phyloP scores from a whole-genome alignment of 1,284 basidiomycete genomes.

The Stygiomarasmius scandens region DNA sequence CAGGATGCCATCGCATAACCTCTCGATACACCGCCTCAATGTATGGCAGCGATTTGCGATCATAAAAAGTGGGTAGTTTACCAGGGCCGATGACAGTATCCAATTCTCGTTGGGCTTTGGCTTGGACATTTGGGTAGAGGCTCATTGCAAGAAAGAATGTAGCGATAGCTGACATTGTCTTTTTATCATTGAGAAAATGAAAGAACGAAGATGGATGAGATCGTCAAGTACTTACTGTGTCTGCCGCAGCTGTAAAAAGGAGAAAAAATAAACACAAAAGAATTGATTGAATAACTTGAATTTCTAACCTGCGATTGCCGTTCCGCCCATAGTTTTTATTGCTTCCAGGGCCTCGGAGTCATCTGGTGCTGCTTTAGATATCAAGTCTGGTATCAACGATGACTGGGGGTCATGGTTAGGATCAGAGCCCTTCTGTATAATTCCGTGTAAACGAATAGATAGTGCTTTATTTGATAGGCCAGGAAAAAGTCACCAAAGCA shows the following conservation, averaged over 20 bases:
- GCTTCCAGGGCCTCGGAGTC: not conserved
- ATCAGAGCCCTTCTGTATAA: too few relatives aligned
- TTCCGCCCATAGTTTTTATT: not conserved
- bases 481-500: too few relatives aligned
- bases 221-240: not conserved
- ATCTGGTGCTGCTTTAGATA: not conserved
- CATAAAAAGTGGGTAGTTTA: constrained; percentile 31
- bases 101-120: constrained; percentile 30
- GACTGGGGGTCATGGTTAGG: too few relatives aligned
- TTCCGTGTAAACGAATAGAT: too few relatives aligned
- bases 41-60: constrained; percentile 29
- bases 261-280: not conserved
- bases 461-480: too few relatives aligned
- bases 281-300: not conserved
- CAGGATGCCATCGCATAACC: constrained; percentile 27
- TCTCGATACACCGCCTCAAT: constrained; percentile 32
- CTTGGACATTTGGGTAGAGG: constrained; percentile 28
- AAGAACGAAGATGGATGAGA: not conserved
- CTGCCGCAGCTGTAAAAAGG: not conserved
- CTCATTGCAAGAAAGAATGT: constrained; percentile 24
- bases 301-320: not conserved
- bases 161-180: constrained; percentile 1
- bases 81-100: constrained; percentile 28
- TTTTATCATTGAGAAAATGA: too few relatives aligned
- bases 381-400: constrained; percentile 2